Evolutionary conservation across 2,329 filamentous ascomycete genomes (phyloP).

Genomic region (Xylariaceae sp.): DNA sequence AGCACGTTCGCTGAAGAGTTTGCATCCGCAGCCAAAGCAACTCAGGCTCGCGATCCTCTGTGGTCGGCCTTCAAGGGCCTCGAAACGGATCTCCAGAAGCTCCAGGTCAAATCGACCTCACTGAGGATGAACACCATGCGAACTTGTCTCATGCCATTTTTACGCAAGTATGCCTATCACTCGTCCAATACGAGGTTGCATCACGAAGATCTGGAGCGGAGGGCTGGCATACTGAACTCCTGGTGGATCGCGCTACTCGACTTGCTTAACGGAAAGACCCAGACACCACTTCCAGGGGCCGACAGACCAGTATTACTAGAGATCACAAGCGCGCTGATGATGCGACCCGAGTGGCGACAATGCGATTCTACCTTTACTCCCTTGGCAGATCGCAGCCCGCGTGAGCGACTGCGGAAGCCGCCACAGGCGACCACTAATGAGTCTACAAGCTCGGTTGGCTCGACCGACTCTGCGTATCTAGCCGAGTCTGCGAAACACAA

Average conservation of each 20-base stretch:
- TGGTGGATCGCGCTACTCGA: slow-evolving; percentile 86
- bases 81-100: slow-evolving; percentile 43
- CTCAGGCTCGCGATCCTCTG: slow-evolving; percentile 39
- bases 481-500: slow-evolving; percentile 75
- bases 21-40: slow-evolving; percentile 5
- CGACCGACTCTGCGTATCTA: slow-evolving; percentile 39
- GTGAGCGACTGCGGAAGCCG: slow-evolving; percentile 36
- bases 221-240: slow-evolving; percentile 73
- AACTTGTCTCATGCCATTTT: slow-evolving; percentile 64
- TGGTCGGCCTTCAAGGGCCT: slow-evolving; percentile 49
- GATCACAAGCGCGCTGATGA: slow-evolving; percentile 74
- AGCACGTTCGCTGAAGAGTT: slow-evolving; percentile 24
- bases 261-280: slow-evolving; percentile 59
- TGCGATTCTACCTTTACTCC: slow-evolving; percentile 61
- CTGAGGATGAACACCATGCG: slow-evolving; percentile 72
- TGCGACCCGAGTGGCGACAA: slow-evolving; percentile 77
- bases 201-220: slow-evolving; percentile 76
- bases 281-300: slow-evolving; percentile 71
- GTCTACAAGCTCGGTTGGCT: slow-evolving; percentile 61
- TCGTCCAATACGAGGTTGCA: slow-evolving; percentile 55
- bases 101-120: slow-evolving; percentile 63
- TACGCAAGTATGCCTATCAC: slow-evolving; percentile 62
- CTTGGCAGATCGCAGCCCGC: slow-evolving; percentile 46
- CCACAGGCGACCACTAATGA: slow-evolving; percentile 44
- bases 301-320: slow-evolving; percentile 77